Percentiles rank a stretch among this genome's conserved stretches.
Conservation (phyloP, 2,329 filamentous ascomycete genomes). For the Botrytis medusae region DNA sequence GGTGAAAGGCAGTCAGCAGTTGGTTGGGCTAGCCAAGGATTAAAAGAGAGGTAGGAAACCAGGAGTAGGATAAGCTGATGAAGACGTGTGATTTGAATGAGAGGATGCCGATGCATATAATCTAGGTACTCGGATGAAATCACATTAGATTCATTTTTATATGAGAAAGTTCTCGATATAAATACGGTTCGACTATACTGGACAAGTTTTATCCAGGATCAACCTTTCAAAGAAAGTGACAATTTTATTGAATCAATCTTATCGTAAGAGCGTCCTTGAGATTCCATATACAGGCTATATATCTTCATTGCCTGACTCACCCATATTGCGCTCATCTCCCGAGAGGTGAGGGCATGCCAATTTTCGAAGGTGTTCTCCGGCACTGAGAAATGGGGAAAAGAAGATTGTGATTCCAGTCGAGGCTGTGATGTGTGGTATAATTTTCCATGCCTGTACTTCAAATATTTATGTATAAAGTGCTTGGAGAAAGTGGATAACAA, state of each 20-base stretch:
- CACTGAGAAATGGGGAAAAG: background rate
- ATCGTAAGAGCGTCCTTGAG: background rate
- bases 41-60: background rate
- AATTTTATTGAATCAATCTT: background rate
- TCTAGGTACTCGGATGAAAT: background rate
- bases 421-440: background rate
- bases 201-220: background rate
- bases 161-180: background rate
- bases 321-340: background rate
- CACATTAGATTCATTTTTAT: background rate
- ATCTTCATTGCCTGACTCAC: too few relatives aligned
- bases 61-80: background rate
- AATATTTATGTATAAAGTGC: background rate
- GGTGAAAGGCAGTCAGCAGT: background rate
- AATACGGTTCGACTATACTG: background rate
- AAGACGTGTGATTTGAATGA: background rate
- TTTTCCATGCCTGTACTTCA: background rate
- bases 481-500: background rate
- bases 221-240: background rate
- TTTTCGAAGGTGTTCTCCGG: background rate
- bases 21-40: background rate
- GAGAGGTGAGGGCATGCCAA: background rate
- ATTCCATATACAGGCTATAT: background rate
- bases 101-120: background rate
- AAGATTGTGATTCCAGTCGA: background rate